A percentile compares a stretch with the other conserved stretches of the same genome.
These are phyloP conservation scores for Agrocybe pediades DNA, from an alignment of 768 basidiomycete genomes.

Conservation along the genomic window DNA sequence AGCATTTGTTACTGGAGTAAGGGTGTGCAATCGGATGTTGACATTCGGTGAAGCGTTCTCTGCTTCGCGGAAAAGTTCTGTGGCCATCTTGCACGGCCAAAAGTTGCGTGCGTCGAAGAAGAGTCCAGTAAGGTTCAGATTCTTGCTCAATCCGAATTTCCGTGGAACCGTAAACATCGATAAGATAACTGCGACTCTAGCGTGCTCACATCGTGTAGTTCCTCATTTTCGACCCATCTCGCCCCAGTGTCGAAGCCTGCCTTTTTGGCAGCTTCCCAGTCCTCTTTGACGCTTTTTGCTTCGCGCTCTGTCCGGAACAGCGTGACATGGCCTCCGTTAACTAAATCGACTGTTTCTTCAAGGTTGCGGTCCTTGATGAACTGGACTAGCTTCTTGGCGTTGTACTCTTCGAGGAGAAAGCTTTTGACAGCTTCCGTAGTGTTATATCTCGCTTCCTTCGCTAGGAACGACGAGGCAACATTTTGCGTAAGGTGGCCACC, in stretches of 20 bases:
- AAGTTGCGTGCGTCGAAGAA: conserved; percentile 61
- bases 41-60: conserved; percentile 23
- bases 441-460: conserved; percentile 41
- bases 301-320: conserved; percentile 53
- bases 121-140: conserved; percentile 53
- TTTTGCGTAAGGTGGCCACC: conserved; percentile 72
- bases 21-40: conserved; percentile 65
- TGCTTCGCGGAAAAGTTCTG: conserved; percentile 55
- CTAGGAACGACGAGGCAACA: conserved; percentile 46
- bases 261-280: conserved; percentile 53
- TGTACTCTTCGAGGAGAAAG: conserved; percentile 59
- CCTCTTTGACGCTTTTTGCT: conserved; percentile 34
- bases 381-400: conserved; percentile 44
- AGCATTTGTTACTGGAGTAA: conserved; percentile 39
- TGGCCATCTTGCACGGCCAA: conserved; percentile 84
- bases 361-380: conserved; percentile 49
- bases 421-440: conserved; percentile 55
- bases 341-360: conserved; percentile 58
- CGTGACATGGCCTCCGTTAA: conserved; percentile 53
- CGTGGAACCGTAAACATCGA: not conserved
- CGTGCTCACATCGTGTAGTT: conserved; percentile 47
- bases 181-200: not conserved
- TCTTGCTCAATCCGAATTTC: conserved; percentile 35
- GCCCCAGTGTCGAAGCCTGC: conserved; percentile 48
- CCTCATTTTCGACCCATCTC: conserved; percentile 46